Base-by-base conservation (phyloP, 2,329 filamentous ascomycete species). In the Fusarium oxysporum region DNA sequence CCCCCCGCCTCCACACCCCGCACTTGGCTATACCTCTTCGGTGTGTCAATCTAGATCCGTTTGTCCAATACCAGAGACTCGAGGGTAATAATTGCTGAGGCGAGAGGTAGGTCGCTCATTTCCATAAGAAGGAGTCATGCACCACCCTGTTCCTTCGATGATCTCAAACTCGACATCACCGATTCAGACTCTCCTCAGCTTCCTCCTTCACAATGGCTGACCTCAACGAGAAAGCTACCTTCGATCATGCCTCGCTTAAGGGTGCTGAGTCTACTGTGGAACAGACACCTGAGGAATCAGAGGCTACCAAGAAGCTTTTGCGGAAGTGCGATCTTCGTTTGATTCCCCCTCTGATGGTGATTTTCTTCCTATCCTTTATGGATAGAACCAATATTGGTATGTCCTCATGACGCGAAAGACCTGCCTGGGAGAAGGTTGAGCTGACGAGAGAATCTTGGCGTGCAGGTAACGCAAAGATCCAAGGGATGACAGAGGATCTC, bases 241-340 rank as follows among this genome's bases (percentile, higher is more conserved):
- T 21, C 2, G 62, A 65, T 0, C 48, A 65, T 45, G 21, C 40
- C 1, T 65, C 62, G 2, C 8, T 57, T 1, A 57, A 65, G n/a
- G 48, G 60, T 7, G 60, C 17, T 8, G 48, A 32, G 13, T 65
- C 60, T 16, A 13, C 35, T 0, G 16, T 33, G 0, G 62, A 65
- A 21, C 35, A 41, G 11, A 16, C 60, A 8, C 28, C 12, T 6
- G 60, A 32, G 21, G 62, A 65, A 1, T 37, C 41, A 0, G 19
- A 35, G 12, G 62, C 62, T 2, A 65, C 62, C 14, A 41, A 19
- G 21, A 65, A 65, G 23, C 60, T 65, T 1, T 8, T 66, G 8
- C 82, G 92, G 90, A 81, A 94, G 93, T 76, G 92, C 88, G 81
- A 94, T 90, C 93, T 92, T 78, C 90, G 87, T 56, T 91, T 92